Evolutionary conservation across 495 filamentous ascomycete species (phyloP).

Genomic region (Aspergillus cavernicola): DNA sequence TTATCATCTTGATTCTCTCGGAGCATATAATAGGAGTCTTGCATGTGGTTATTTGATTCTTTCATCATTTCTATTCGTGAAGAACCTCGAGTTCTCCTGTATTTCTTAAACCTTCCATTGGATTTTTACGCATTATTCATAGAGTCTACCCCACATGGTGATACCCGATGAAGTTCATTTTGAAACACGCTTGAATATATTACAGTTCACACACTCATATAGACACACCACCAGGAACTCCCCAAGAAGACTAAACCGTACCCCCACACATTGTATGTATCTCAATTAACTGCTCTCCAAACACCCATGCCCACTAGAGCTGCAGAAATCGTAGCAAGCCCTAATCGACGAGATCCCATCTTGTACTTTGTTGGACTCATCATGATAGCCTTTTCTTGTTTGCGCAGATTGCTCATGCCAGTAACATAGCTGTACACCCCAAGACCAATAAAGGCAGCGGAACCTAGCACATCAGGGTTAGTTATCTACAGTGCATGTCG

Average conservation of each 20-base stretch:
- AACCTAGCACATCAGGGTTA: conserved; percentile 49
- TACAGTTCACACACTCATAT: conserved; percentile 6
- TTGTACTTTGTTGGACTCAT: conserved; percentile 70
- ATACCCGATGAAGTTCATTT: conserved; percentile 40
- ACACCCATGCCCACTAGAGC: conserved; percentile 66
- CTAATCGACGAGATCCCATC: conserved; percentile 65
- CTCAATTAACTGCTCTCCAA: conserved; percentile 54
- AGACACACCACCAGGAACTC: not conserved
- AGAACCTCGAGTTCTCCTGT: not conserved
- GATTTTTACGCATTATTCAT: conserved; percentile 29
- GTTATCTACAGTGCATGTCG: not conserved
- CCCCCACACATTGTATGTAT: not conserved
- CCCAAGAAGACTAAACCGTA: not conserved
- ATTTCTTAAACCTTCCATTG: conserved; percentile 15
- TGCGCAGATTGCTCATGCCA: conserved; percentile 69
- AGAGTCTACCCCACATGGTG: conserved; percentile 37
- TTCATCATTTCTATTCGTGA: conserved; percentile 8
- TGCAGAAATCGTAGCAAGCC: conserved; percentile 67
- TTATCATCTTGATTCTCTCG: conserved; percentile 26
- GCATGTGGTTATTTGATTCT: conserved; percentile 28
- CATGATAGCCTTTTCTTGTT: conserved; percentile 65
- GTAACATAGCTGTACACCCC: conserved; percentile 83
- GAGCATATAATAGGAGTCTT: conserved; percentile 44
- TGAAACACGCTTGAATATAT: conserved; percentile 22
- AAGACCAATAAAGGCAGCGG: conserved; percentile 82